phyloP scores from a whole-genome alignment of 371 early-diverging fungal species.

The Mortierella sp. region DNA sequence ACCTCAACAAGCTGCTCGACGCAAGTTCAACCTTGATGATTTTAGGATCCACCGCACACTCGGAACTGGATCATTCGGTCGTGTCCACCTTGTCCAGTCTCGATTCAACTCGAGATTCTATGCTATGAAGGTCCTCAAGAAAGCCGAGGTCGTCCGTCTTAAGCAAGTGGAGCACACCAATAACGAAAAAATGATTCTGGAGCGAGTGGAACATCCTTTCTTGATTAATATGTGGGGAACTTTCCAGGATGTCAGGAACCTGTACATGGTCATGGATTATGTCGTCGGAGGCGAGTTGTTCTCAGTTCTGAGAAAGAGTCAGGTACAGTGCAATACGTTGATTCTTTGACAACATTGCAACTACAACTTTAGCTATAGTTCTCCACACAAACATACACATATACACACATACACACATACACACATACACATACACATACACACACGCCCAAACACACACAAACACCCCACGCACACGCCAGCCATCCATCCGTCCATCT shows the following conservation, averaged over 20 bases:
- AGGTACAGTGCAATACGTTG: conserved; percentile 56
- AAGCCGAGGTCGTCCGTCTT: conserved; percentile 92
- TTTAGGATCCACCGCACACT: conserved; percentile 83
- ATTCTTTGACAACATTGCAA: no score
- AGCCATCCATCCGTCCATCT: background rate
- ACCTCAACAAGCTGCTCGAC: conserved; percentile 35
- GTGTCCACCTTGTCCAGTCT: conserved; percentile 93
- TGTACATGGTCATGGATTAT: conserved; percentile 96
- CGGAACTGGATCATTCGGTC: conserved; percentile 99
- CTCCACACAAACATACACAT: background rate
- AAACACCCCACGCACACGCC: background rate
- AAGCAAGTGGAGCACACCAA: conserved; percentile 98
- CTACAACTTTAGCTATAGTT: no score
- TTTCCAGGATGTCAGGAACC: conserved; percentile 86
- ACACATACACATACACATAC: background rate
- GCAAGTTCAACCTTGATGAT: conserved; percentile 73
- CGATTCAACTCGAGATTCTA: conserved; percentile 84
- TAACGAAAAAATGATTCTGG: conserved; percentile 96
- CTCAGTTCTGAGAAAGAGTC: conserved; percentile 76
- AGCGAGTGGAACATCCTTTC: conserved; percentile 91
- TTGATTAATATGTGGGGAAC: conserved; percentile 94
- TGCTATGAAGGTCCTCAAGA: conserved; percentile 98
- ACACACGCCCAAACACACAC: no score
- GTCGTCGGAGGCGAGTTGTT: conserved; percentile 97
- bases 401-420: no score